phyloP scores from a whole-genome alignment of 345 rosid species.

The Clarkia xantiana region DNA sequence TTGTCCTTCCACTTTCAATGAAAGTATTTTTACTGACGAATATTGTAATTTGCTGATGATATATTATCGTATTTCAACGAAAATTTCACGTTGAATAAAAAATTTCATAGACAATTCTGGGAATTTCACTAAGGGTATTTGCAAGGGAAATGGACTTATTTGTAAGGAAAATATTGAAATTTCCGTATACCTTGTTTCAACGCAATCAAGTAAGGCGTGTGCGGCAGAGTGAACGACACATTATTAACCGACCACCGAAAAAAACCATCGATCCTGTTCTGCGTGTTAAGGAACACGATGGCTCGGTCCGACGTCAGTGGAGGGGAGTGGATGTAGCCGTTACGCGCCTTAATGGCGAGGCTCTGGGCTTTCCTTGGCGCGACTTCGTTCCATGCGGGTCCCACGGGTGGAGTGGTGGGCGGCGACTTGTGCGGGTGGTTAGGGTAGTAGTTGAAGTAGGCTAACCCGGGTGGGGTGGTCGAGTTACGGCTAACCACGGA shows the following conservation, averaged over 20 bases:
- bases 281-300: conserved; percentile 58
- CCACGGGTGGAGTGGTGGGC: conserved; percentile 30
- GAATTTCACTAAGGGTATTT: too few relatives aligned
- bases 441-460: conserved; percentile 38
- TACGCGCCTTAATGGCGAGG: conserved; percentile 19
- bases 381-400: conserved; percentile 57
- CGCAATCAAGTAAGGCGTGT: conserved; percentile 72
- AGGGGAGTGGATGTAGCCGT: conserved; percentile 29
- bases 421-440: conserved; percentile 29
- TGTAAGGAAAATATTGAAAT: too few relatives aligned
- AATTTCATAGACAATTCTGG: too few relatives aligned
- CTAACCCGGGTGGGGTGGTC: conserved; percentile 39
- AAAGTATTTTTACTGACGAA: too few relatives aligned
- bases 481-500: conserved; percentile 53
- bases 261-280: conserved; percentile 36
- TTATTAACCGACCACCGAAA: conserved; percentile 68
- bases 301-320: conserved; percentile 20
- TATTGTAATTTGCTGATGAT: conserved; percentile 7
- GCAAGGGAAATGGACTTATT: too few relatives aligned
- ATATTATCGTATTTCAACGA: too few relatives aligned
- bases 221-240: conserved; percentile 38
- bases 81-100: too few relatives aligned
- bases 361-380: conserved; percentile 35
- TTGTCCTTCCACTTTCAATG: too few relatives aligned
- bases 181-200: conserved; percentile 34